Conservation (phyloP, 2,329 filamentous ascomycete species). For the Pseudocercospora pini-densiflorae region DNA sequence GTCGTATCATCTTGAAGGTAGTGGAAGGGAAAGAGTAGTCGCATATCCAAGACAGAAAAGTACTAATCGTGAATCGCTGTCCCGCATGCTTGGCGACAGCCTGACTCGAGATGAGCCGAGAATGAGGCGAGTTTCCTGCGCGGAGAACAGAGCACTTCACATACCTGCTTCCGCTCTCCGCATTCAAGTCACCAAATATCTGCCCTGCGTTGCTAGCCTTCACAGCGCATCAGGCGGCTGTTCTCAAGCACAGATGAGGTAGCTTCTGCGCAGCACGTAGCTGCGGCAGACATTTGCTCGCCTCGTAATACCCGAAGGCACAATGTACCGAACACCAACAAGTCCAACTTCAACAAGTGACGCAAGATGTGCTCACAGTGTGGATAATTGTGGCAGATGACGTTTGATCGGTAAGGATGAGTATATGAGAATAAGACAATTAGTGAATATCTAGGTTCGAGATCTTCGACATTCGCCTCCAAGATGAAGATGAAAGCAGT, state of each 20-base stretch:
- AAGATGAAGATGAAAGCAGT: constrained; percentile 40
- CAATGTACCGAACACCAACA: too few relatives aligned
- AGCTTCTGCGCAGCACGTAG: too few relatives aligned
- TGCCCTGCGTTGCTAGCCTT: too few relatives aligned
- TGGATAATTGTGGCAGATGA: neutral
- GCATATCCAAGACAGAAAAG: neutral
- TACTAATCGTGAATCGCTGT: neutral
- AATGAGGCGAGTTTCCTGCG: too few relatives aligned
- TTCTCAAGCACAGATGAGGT: too few relatives aligned
- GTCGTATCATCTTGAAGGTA: constrained; percentile 56
- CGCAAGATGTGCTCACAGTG: neutral
- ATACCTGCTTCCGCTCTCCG: too few relatives aligned
- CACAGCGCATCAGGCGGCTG: too few relatives aligned
- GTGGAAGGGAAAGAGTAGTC: neutral
- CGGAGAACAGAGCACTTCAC: too few relatives aligned
- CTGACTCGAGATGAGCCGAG: too few relatives aligned
- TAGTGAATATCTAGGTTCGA: neutral
- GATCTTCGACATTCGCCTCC: neutral
- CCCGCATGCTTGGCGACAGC: neutral
- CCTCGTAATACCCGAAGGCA: too few relatives aligned
- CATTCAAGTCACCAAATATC: too few relatives aligned
- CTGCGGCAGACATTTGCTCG: too few relatives aligned
- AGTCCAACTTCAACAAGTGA: neutral
- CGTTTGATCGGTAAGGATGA: neutral
- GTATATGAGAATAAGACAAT: neutral